phyloP scores from a whole-genome alignment of 352 stramenopile genomes.

The Globisporangium nagaii region DNA sequence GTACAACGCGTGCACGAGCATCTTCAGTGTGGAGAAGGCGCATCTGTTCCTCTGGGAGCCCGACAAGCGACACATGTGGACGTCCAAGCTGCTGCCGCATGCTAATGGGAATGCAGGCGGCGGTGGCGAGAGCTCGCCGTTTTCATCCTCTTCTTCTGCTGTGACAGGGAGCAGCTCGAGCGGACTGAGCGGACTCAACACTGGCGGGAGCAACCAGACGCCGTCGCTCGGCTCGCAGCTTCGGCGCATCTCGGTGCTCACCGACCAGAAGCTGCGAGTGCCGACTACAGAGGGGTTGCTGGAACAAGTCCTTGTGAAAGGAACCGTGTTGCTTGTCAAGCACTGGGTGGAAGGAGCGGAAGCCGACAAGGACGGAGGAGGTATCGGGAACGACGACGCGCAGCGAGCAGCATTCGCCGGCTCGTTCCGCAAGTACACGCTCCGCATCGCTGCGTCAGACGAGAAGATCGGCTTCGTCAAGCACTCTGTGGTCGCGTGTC shows the following conservation, averaged over 20 bases:
- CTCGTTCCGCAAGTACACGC: slow-evolving; percentile 20
- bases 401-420: neutral
- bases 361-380: slow-evolving; percentile 2
- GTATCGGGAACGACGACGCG: neutral
- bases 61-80: slow-evolving; percentile 55
- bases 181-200: neutral
- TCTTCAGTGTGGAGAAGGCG: slow-evolving; percentile 57
- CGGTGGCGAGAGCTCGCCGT: neutral
- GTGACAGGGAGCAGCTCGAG: neutral
- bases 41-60: slow-evolving; percentile 65
- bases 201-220: slow-evolving; percentile 17
- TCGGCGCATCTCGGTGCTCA: slow-evolving; percentile 55
- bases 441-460: slow-evolving; percentile 36
- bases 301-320: slow-evolving; percentile 45
- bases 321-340: slow-evolving; percentile 42
- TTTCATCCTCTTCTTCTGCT: neutral
- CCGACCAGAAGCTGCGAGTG: slow-evolving; percentile 45
- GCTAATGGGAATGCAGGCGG: slow-evolving; percentile 12
- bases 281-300: slow-evolving; percentile 51
- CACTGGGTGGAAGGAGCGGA: slow-evolving; percentile 32
- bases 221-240: slow-evolving; percentile 28
- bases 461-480: slow-evolving; percentile 42
- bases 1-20: slow-evolving; percentile 65
- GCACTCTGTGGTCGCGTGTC: slow-evolving; percentile 60
- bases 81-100: slow-evolving; percentile 49